Evolutionary conservation across 2,329 filamentous ascomycete genomes (phyloP).

Genomic region (Macrophomina pseudophaseolina): DNA sequence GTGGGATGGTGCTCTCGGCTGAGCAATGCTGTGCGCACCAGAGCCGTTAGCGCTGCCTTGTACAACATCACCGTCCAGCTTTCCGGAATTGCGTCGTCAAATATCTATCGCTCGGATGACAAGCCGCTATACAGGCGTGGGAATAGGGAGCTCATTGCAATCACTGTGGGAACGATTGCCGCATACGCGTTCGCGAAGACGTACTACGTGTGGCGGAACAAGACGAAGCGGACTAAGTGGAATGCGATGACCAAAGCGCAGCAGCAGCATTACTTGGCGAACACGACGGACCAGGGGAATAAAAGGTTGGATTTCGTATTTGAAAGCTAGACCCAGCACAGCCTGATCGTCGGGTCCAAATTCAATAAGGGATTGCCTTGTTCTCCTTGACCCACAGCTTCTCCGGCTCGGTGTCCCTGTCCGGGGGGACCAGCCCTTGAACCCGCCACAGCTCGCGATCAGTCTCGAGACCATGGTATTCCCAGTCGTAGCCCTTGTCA

Average conservation of each 20-base stretch:
- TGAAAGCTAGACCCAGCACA: not conserved
- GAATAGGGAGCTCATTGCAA: slow-evolving; percentile 59
- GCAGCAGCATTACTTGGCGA: slow-evolving; percentile 43
- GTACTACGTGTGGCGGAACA: slow-evolving; percentile 25
- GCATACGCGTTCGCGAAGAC: slow-evolving; percentile 61
- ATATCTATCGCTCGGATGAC: slow-evolving; percentile 62
- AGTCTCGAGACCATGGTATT: slow-evolving; percentile 52
- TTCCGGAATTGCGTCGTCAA: slow-evolving; percentile 39
- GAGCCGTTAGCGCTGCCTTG: slow-evolving; percentile 49
- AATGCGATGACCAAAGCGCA: slow-evolving; percentile 40
- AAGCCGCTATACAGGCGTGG: slow-evolving; percentile 57
- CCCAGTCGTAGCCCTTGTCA: slow-evolving; percentile 51
- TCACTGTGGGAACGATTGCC: slow-evolving; percentile 56
- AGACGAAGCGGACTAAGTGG: slow-evolving; percentile 39
- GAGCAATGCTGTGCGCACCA: slow-evolving; percentile 49
- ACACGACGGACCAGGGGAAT: slow-evolving; percentile 45
- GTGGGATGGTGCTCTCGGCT: slow-evolving; percentile 51
- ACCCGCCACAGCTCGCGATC: slow-evolving; percentile 51
- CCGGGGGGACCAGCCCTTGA: slow-evolving; percentile 47
- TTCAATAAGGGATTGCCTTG: slow-evolving; percentile 26
- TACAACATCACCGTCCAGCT: slow-evolving; percentile 50
- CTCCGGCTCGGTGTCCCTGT: slow-evolving; percentile 38
- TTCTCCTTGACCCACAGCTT: slow-evolving; percentile 40
- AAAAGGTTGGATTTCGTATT: slow-evolving; percentile 33
- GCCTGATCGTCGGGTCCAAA: not conserved